Conservation (phyloP, 257 asterid genomes). For the Coffea eugenioides region DNA sequence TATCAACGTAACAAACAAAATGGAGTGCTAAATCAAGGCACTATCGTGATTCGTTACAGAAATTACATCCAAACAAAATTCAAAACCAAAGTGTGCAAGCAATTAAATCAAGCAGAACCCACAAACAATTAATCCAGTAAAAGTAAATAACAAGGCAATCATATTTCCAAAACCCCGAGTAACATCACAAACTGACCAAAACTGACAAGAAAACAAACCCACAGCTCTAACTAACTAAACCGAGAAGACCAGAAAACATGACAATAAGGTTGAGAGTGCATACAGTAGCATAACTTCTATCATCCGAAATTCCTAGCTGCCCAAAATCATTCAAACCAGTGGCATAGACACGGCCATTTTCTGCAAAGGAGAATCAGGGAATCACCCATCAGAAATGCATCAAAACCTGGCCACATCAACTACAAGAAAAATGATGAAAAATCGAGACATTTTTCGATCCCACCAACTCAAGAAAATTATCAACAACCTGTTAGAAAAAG, state of each 20-base stretch:
- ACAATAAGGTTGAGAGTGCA: constrained; percentile 37
- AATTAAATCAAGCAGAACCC: neutral
- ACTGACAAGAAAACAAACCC: neutral
- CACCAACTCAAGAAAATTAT: neutral
- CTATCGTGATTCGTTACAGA: too few relatives aligned
- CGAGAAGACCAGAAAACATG: neutral
- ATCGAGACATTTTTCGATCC: neutral
- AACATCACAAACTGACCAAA: neutral
- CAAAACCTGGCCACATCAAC: constrained; percentile 6
- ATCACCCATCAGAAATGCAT: constrained; percentile 29
- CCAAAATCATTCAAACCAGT: constrained; percentile 94
- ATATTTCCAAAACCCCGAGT: neutral
- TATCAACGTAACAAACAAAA: neutral
- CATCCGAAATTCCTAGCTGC: constrained; percentile 79
- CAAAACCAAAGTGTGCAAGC: neutral
- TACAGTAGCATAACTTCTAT: constrained; percentile 60
- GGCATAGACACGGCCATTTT: constrained; percentile 80
- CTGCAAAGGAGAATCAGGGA: constrained; percentile 46
- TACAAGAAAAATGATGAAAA: neutral
- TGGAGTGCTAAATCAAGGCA: neutral
- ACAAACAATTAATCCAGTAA: neutral
- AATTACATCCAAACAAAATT: neutral
- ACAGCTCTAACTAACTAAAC: neutral
- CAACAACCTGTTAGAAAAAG: constrained; percentile 77
- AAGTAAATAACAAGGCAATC: neutral